Conservation (phyloP, 177 flowering plant species). For the Vitis hybrid region DNA sequence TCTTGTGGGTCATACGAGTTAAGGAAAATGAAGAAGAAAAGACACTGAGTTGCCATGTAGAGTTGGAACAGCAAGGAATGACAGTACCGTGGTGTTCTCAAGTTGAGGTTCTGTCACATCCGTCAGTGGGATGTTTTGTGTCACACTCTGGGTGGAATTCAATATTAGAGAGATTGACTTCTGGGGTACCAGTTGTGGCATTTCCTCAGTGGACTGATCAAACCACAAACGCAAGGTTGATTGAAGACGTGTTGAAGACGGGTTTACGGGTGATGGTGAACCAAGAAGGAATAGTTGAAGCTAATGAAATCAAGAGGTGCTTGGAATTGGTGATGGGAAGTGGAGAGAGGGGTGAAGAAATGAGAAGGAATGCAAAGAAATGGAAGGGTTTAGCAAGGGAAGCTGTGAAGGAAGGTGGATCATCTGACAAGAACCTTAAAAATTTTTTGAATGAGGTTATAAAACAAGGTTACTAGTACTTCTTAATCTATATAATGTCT, state of each 20-base stretch:
- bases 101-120: conserved; percentile 43
- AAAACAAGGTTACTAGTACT: no score
- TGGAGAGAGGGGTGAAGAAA: no score
- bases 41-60: conserved; percentile 12
- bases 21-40: conserved; percentile 2
- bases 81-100: conserved; percentile 60
- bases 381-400: no score
- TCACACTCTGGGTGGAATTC: conserved; percentile 72
- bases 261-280: no score
- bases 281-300: no score
- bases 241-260: conserved; percentile 34
- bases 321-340: no score
- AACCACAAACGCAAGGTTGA: conserved; percentile 25
- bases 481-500: no score
- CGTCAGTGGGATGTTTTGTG: conserved; percentile 54
- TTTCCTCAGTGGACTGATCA: conserved; percentile 40
- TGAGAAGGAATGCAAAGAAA: no score
- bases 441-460: no score
- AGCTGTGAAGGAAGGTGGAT: no score
- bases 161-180: conserved; percentile 36
- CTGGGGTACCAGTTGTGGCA: conserved; percentile 37
- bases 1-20: conserved; percentile 51
- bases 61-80: conserved; percentile 28
- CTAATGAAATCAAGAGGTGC: no score
- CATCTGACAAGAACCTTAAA: no score